Conservation (phyloP, 768 basidiomycete species). For the Kwoniella mangroviensis region DNA sequence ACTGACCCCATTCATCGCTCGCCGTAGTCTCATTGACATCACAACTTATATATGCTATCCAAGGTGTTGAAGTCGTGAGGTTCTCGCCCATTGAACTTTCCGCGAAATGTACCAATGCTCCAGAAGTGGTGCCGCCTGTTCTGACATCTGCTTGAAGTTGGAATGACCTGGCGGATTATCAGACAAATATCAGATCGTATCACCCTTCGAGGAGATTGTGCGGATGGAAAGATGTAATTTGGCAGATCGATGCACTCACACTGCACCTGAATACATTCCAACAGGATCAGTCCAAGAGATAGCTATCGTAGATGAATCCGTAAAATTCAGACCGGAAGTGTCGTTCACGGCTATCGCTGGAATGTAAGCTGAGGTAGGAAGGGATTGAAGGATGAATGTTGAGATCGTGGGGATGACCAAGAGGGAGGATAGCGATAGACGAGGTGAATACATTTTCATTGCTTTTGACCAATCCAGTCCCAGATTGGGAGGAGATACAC, state of each 20-base stretch:
- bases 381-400: constrained; percentile 28
- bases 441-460: not conserved
- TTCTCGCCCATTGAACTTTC: constrained; percentile 63
- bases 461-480: too few relatives aligned
- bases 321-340: constrained; percentile 64
- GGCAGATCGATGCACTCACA: constrained; percentile 37
- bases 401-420: constrained; percentile 39
- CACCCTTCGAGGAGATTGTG: too few relatives aligned
- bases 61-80: constrained; percentile 71
- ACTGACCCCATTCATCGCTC: constrained; percentile 52
- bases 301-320: constrained; percentile 65
- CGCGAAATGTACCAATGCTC: constrained; percentile 81
- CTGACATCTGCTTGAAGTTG: constrained; percentile 53
- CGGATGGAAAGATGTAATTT: too few relatives aligned
- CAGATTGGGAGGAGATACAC: too few relatives aligned
- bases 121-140: constrained; percentile 62
- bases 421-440: constrained; percentile 21
- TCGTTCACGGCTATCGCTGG: constrained; percentile 76
- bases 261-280: constrained; percentile 44
- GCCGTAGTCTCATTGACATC: constrained; percentile 74
- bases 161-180: constrained; percentile 44
- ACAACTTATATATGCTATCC: constrained; percentile 88
- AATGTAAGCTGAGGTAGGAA: constrained; percentile 63
- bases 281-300: constrained; percentile 63
- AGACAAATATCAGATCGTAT: constrained; percentile 4